Evolutionary conservation across 345 rosid genomes (phyloP).

Genomic region (Eutrema yunnanense): DNA sequence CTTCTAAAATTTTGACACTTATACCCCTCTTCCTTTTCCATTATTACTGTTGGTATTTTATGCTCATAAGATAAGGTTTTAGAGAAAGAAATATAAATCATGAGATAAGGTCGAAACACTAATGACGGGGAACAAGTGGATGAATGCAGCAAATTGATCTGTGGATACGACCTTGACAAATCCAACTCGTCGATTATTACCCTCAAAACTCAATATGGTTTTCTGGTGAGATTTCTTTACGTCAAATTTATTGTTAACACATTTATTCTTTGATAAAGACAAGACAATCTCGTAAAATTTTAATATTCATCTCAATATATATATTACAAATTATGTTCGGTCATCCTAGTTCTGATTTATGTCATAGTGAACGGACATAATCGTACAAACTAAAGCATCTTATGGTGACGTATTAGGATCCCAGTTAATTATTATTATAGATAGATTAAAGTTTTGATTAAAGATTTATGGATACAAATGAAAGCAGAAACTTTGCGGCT

Average conservation of each 20-base stretch:
- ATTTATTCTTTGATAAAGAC: conserved; percentile 10
- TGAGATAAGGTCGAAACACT: conserved; percentile 1
- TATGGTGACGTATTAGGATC: background rate
- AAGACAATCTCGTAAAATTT: background rate
- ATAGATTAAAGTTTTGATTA: background rate
- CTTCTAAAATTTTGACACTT: background rate
- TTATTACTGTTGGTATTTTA: background rate
- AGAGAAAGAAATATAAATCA: background rate
- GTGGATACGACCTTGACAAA: background rate
- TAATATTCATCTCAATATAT: background rate
- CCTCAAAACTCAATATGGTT: background rate
- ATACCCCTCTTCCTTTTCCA: background rate
- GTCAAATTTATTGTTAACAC: background rate
- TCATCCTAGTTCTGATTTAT: background rate
- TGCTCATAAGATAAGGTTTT: conserved; percentile 1
- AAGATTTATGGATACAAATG: conserved; percentile 21
- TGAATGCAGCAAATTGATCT: background rate
- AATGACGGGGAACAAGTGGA: conserved; percentile 19
- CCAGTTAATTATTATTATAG: background rate
- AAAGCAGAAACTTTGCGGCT: conserved; percentile 26
- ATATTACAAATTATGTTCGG: background rate
- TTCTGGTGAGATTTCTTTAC: conserved; percentile 8
- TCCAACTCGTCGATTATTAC: background rate
- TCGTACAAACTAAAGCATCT: background rate
- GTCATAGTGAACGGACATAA: background rate